Evolutionary conservation across 495 filamentous ascomycete genomes (phyloP), one percentile per base, ranked within the genome.

Genomic region (Penicillium maclennaniae): DNA sequence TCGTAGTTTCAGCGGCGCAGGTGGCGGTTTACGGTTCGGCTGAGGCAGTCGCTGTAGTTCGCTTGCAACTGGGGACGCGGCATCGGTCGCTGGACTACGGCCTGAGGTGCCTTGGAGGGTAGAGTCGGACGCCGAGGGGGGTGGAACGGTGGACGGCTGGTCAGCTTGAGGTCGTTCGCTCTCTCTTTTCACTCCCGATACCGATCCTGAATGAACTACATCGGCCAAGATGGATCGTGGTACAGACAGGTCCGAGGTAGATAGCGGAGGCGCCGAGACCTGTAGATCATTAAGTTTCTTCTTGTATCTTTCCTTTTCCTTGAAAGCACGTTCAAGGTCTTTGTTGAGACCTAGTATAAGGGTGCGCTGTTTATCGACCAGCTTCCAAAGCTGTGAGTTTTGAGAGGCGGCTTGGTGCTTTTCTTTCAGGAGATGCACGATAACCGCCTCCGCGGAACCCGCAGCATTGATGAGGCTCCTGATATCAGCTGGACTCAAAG

Each of bases 311-410:
- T 97, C 93, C 68, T 97, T 97, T 57, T 97, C 93, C 65, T 95
- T 95, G 61, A 96, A 67, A 4, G 92, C 86, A 44, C 88, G 83
- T 68, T 97, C 92, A 21, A 98, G 77, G 63, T 98, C 93, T 69
- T 93, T 95, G 61, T 97, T 97, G 36, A 98, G 76, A 1, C 93
- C 95, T 23, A 96, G 62, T 31, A 98, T 91, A 79, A 98, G 88
- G 0, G 91, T 84, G 43, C 93, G 80, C 69, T 98, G 93, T 69
- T 98, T 97, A 67, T 97, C 91, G 23, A 98, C 91, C 43, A 98
- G 72, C 47, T 89, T 85, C 93, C 93, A 98, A 54, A 98, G 71
- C 68, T 97, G 92, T 15, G 87, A 77, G 67, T 97, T 97, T 59
- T 96, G 93, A 51, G 89, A 85, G 7, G 88, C 81, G 34, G 89